Evolutionary conservation across 768 basidiomycete species (phyloP).

Genomic region (Pleurotus giganteus): DNA sequence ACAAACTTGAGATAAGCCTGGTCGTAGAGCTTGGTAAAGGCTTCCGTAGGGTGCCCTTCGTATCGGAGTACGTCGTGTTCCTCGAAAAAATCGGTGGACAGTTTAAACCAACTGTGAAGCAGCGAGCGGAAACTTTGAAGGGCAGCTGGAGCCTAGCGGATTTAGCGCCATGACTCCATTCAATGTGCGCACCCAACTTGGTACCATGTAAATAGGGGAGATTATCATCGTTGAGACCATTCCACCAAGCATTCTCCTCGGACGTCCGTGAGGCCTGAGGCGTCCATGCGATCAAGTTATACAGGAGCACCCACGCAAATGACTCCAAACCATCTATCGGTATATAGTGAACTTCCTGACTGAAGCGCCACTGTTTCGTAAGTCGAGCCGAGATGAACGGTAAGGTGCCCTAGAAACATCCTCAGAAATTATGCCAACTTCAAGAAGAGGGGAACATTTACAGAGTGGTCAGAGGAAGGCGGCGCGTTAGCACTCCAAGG

Average conservation of each 20-base stretch:
- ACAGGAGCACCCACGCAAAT: conserved; percentile 10
- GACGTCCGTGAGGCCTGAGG: not conserved
- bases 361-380: not conserved
- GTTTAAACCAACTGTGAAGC: not conserved
- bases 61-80: not conserved
- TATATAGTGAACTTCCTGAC: not conserved
- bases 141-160: not conserved
- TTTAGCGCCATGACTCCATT: not conserved
- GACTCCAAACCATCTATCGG: conserved; percentile 10
- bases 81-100: not conserved
- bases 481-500: not conserved
- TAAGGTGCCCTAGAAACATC: conserved; percentile 2
- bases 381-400: conserved; percentile 8
- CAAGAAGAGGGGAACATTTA: not conserved
- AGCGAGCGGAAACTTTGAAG: not conserved
- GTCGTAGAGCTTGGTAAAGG: not conserved
- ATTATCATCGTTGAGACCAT: not conserved
- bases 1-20: not conserved
- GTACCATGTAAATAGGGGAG: not conserved
- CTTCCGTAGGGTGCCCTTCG: not conserved
- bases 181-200: too few relatives aligned
- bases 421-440: not conserved
- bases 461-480: not conserved
- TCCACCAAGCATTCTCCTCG: not conserved
- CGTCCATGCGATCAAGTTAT: not conserved